A percentile compares a stretch with the other conserved stretches of the same genome.
These are phyloP conservation scores for Nicotiana tabacum DNA, from an alignment of 257 asterid species.

Conservation along the genomic window DNA sequence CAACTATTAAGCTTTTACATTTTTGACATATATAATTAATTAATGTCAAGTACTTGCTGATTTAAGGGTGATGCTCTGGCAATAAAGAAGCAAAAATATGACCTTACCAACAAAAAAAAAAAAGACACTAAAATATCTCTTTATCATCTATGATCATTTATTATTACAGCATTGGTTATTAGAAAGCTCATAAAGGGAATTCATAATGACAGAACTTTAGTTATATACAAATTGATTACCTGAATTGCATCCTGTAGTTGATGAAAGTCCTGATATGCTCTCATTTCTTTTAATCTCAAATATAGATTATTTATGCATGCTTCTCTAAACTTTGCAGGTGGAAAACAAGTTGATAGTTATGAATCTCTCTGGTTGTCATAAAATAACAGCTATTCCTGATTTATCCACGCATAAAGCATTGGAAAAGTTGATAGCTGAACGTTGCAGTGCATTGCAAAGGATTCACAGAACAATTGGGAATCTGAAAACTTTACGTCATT, in stretches of 20 bases:
- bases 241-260: background rate
- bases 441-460: conserved; percentile 16
- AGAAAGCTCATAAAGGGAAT: background rate
- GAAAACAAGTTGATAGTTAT: conserved; percentile 23
- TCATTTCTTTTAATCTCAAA: background rate
- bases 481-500: conserved; percentile 16
- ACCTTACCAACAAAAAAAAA: no score
- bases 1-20: background rate
- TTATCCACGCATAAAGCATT: conserved; percentile 19
- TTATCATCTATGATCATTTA: background rate
- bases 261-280: conserved; percentile 2
- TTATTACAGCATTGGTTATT: background rate
- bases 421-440: conserved; percentile 23
- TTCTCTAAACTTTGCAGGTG: conserved; percentile 13
- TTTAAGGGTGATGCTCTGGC: background rate
- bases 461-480: conserved; percentile 28
- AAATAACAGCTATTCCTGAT: conserved; percentile 26
- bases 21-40: background rate
- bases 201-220: background rate
- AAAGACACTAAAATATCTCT: background rate
- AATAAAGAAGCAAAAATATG: background rate
- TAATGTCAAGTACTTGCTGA: background rate
- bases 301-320: background rate
- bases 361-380: conserved; percentile 22
- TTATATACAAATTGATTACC: background rate